Conservation (phyloP, 2,329 filamentous ascomycete species). For the Aspergillus spinulosporus region DNA sequence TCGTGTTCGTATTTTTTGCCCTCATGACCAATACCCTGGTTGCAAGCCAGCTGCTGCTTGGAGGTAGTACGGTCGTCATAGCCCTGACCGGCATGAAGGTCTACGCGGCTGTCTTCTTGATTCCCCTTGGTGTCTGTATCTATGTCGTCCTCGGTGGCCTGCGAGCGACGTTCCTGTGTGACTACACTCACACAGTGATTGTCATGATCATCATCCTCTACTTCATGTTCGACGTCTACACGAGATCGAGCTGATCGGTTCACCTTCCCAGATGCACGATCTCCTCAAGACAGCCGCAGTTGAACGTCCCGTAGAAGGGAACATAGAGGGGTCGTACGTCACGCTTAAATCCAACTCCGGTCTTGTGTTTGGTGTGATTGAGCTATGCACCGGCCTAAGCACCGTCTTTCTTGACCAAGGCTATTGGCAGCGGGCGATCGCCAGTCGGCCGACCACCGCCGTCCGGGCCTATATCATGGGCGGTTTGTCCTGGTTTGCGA, state of each 20-base stretch:
- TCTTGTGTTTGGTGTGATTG: conserved; percentile 40
- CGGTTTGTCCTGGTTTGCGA: conserved; percentile 40
- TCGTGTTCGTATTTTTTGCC: conserved; percentile 44
- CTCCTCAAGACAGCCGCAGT: conserved; percentile 36
- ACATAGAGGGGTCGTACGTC: conserved; percentile 38
- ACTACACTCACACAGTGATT: conserved; percentile 46
- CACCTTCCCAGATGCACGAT: conserved; percentile 39
- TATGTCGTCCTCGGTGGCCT: conserved; percentile 46
- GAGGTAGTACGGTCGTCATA: conserved; percentile 41
- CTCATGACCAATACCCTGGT: conserved; percentile 46
- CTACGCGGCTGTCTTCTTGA: conserved; percentile 45
- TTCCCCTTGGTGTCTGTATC: conserved; percentile 41
- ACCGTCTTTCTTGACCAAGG: conserved; percentile 45
- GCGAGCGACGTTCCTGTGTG: conserved; percentile 44
- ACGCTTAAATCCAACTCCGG: conserved; percentile 40
- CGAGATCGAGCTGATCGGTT: conserved; percentile 36
- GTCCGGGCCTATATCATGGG: conserved; percentile 47
- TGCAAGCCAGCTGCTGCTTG: conserved; percentile 42
- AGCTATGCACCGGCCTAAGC: conserved; percentile 41
- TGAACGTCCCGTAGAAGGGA: conserved; percentile 34
- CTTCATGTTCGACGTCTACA: conserved; percentile 42
- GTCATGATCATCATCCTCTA: conserved; percentile 43
- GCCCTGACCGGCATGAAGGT: conserved; percentile 46
- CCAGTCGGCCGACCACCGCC: conserved; percentile 42
- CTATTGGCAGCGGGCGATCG: conserved; percentile 50